These are phyloP conservation scores for Cryphonectria radicalis DNA, from an alignment of 2,329 filamentous ascomycete genomes.

Conservation along the genomic window DNA sequence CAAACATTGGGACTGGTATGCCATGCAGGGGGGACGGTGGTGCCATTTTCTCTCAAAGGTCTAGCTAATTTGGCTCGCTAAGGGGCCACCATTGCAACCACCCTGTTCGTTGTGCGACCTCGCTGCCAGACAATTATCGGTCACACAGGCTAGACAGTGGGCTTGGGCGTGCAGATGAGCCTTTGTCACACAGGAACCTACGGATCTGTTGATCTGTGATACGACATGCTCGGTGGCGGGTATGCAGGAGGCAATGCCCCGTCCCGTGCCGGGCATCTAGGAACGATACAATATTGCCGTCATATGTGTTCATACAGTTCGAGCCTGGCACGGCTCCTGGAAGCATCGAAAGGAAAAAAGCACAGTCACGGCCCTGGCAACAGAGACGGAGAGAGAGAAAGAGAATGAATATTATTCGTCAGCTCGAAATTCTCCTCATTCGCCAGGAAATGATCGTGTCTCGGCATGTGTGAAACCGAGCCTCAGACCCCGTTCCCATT, in stretches of 20 bases:
- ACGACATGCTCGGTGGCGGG: conserved; percentile 18
- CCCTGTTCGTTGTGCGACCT: conserved; percentile 18
- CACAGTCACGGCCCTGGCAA: no score
- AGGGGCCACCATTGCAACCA: conserved; percentile 18
- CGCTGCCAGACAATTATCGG: conserved; percentile 24
- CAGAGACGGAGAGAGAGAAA: conserved; percentile 1
- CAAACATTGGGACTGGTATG: conserved; percentile 22
- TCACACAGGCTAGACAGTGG: conserved; percentile 22
- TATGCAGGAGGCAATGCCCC: conserved; percentile 16
- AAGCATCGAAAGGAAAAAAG: not conserved
- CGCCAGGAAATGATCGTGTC: conserved; percentile 10
- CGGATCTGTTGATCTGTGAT: conserved; percentile 12
- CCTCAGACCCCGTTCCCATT: conserved; percentile 4
- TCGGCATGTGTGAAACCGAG: conserved; percentile 23
- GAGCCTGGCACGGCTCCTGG: not conserved
- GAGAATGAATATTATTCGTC: not conserved
- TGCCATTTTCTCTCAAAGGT: not conserved
- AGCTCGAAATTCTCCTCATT: conserved; percentile 11
- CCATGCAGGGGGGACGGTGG: conserved; percentile 2
- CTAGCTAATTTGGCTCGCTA: conserved; percentile 18
- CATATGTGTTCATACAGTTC: not conserved
- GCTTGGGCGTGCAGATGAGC: conserved; percentile 18
- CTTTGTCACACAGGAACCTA: conserved; percentile 21
- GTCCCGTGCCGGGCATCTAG: not conserved
- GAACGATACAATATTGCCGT: not conserved